Percentiles rank a stretch among this genome's conserved stretches.
phyloP scores from a whole-genome alignment of 2,329 filamentous ascomycete species.

The Sporothrix brasiliensis region DNA sequence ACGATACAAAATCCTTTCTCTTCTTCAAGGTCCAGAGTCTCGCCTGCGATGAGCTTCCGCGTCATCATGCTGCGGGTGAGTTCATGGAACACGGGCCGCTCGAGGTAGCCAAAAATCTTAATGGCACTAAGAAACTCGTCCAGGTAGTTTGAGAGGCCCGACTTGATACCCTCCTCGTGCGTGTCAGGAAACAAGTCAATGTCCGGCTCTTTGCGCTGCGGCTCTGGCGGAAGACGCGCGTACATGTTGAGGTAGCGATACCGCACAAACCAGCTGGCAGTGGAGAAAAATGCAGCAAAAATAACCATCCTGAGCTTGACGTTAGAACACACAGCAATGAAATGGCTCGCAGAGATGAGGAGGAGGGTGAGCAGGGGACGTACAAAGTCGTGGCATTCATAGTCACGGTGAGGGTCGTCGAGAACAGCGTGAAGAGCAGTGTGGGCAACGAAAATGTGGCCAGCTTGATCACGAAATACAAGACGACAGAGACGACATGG shows the following conservation, averaged over 20 bases:
- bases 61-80: conserved; percentile 98
- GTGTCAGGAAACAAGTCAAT: conserved; percentile 93
- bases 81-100: conserved; percentile 96
- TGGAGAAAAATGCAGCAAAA: conserved; percentile 74
- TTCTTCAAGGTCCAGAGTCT: conserved; percentile 92
- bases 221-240: conserved; percentile 86
- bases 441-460: conserved; percentile 87
- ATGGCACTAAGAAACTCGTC: conserved; percentile 98
- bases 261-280: conserved; percentile 86
- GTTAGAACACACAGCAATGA: not conserved
- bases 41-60: conserved; percentile 89
- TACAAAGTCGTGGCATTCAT: conserved; percentile 98
- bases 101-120: conserved; percentile 97
- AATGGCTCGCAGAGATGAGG: not conserved
- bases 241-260: conserved; percentile 99
- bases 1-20: conserved; percentile 98
- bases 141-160: conserved; percentile 90
- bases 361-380: conserved; percentile 40
- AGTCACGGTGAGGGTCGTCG: conserved; percentile 91
- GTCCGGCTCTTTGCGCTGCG: conserved; percentile 92
- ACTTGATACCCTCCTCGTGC: conserved; percentile 85
- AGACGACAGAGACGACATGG: conserved; percentile 58
- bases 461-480: conserved; percentile 83
- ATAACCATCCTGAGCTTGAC: conserved; percentile 67
- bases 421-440: conserved; percentile 86